Percentiles rank a stretch among this genome's conserved stretches.
phyloP scores from a whole-genome alignment of 495 filamentous ascomycete species.

The Aspergillus funiculosus region DNA sequence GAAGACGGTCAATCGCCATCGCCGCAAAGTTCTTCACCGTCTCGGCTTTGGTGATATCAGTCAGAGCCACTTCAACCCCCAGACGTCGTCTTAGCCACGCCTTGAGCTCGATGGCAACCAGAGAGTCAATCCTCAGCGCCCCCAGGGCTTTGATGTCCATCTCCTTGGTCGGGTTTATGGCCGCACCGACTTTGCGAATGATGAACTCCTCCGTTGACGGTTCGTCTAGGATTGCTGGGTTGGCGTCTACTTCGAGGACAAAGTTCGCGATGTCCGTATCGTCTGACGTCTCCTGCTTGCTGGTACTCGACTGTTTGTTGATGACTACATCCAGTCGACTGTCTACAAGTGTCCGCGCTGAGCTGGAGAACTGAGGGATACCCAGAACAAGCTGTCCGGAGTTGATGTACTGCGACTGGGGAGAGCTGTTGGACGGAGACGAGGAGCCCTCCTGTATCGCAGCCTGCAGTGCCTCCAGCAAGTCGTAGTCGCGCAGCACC shows the following conservation, averaged over 20 bases:
- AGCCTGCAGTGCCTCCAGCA: neutral
- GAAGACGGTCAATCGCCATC: conserved; percentile 2
- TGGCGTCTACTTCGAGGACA: neutral
- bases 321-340: neutral
- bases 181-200: neutral
- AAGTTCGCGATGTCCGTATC: neutral
- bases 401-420: no score
- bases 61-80: conserved; percentile 2
- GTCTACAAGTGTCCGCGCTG: neutral
- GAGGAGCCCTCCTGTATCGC: neutral
- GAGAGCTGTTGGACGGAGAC: no score
- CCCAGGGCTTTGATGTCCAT: neutral
- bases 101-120: conserved; percentile 5
- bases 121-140: neutral
- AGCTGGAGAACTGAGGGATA: no score
- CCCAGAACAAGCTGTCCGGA: no score
- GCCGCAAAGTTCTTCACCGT: conserved; percentile 1
- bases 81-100: conserved; percentile 1
- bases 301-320: neutral
- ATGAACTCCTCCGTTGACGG: neutral
- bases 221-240: neutral
- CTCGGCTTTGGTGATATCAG: conserved; percentile 3
- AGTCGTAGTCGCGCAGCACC: no score
- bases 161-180: neutral
- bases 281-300: neutral